Base-by-base conservation (phyloP, 148 eudicot species). In the Diospyros lotus region DNA sequence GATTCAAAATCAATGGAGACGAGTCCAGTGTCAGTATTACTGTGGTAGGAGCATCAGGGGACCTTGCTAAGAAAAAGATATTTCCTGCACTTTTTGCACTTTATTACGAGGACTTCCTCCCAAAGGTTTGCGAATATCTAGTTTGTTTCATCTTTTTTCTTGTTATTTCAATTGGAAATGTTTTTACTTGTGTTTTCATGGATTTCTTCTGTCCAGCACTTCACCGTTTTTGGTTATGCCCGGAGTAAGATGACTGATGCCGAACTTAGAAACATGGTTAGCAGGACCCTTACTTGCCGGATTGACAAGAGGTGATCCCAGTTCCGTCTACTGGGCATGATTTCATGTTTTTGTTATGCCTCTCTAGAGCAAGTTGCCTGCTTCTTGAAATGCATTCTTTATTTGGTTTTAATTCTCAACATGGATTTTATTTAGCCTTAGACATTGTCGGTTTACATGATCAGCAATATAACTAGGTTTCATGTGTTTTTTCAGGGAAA, bases 11-110 rank as follows among this genome's bases (percentile, higher is more conserved):
- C 42, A 79, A 58, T 42, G 82, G 79, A 67, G 66, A 41, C 45
- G 86, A 80, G 62, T 75, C 84, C n/a, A 81, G 77, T 68, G 69
- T 91, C 72, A 91, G 91, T 75, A 83, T 91, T 62, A 82, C 86
- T 62, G 86, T 91, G 12, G 85, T 91, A 67, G 96, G 96, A 58
- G 96, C 93, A 45, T 84, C 96, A n/a, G 96, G 96, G 48, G 91
- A 89, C 53, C 93, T 91, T 42, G 96, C 96, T 51, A 89, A 76
- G 80, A 89, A 84, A 77, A 91, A 91, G 75, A 91, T 91, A 28
- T 91, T 91, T 74, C 96, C 96, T 40, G 96, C 96, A 53, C 84
- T 91, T 28, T 91, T 91, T 68, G 96, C 96, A 43, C 86, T 91
- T 56, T 91, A 56, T 72, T 91, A 84, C 46, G 86, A 84, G 51